Evolutionary conservation across 2,329 filamentous ascomycete species (phyloP).

Genomic region (Epichloe typhina): DNA sequence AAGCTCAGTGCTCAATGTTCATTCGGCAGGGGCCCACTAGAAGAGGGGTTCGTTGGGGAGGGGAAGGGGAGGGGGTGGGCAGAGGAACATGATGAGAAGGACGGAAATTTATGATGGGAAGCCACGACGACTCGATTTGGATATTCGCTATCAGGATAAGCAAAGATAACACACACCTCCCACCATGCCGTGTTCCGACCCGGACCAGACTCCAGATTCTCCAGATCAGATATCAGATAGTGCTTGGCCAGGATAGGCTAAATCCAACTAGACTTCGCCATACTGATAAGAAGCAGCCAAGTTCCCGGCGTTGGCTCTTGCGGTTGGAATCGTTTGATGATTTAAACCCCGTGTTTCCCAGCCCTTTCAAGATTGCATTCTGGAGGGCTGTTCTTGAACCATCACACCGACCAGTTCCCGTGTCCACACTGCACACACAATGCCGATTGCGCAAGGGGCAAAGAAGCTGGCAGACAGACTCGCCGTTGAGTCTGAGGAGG

Average conservation of each 20-base stretch:
- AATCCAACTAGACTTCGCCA: not conserved
- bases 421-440: not conserved
- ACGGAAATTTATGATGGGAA: not conserved
- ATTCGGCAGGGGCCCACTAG: not conserved
- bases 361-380: not conserved
- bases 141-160: not conserved
- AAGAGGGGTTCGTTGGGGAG: not conserved
- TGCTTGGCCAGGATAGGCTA: not conserved
- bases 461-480: conserved; percentile 43
- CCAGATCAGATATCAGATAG: not conserved
- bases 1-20: not conserved
- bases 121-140: not conserved
- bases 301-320: not conserved
- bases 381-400: not conserved
- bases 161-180: not conserved
- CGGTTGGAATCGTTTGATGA: no score
- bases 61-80: not conserved
- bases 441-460: conserved; percentile 9
- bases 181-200: not conserved
- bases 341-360: not conserved
- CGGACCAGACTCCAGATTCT: not conserved
- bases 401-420: not conserved
- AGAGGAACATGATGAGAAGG: not conserved
- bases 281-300: not conserved
- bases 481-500: conserved; percentile 61